These are phyloP conservation scores for Syncephalastrum contaminatum DNA, from an alignment of 371 early-diverging fungal genomes.

Conservation along the genomic window DNA sequence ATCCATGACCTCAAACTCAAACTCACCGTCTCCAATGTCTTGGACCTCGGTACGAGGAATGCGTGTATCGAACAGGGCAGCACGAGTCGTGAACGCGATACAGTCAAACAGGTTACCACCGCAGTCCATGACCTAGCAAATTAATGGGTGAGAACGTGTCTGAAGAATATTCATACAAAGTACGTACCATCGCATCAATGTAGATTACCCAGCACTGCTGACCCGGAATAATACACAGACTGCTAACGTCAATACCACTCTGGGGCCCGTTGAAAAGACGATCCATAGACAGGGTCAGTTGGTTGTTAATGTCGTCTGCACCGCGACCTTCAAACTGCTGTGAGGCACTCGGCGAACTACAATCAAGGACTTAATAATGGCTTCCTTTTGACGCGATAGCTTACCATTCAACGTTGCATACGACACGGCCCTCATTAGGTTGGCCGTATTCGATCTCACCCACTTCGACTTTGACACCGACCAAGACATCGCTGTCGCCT, in stretches of 20 bases:
- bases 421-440: constrained; percentile 64
- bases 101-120: constrained; percentile 88
- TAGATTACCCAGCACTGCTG: constrained; percentile 89
- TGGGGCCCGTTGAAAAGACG: constrained; percentile 79
- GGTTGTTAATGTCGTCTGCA: constrained; percentile 81
- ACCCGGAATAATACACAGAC: constrained; percentile 88
- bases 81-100: constrained; percentile 80
- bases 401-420: constrained; percentile 87
- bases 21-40: constrained; percentile 69
- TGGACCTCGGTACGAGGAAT: constrained; percentile 81
- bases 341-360: constrained; percentile 77
- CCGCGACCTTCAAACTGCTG: constrained; percentile 80
- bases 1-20: constrained; percentile 88
- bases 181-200: constrained; percentile 83
- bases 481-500: constrained; percentile 85
- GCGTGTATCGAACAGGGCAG: constrained; percentile 82
- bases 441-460: constrained; percentile 64
- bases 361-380: neutral
- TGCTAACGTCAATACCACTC: constrained; percentile 81
- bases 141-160: neutral
- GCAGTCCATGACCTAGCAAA: constrained; percentile 71
- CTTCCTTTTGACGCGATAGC: neutral
- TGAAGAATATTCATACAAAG: constrained; percentile 3
- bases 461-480: constrained; percentile 92
- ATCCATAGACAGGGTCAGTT: constrained; percentile 77